These are phyloP conservation scores for Claviceps digitariae DNA, from an alignment of 2,329 filamentous ascomycete species.

Conservation along the genomic window DNA sequence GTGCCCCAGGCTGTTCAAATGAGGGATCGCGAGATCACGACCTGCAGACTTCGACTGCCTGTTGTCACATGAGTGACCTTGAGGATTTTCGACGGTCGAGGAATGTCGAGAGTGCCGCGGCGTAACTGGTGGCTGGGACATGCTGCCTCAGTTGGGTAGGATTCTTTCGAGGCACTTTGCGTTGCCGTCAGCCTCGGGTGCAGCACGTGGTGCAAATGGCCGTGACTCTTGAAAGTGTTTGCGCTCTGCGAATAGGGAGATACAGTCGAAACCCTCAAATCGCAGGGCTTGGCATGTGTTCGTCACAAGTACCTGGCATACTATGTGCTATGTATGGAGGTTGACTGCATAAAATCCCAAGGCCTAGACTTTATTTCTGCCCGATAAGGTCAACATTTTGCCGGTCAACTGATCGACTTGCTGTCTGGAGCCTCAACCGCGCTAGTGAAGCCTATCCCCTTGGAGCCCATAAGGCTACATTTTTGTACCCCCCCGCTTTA, in stretches of 20 bases:
- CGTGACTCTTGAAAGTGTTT: not conserved
- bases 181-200: not conserved
- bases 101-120: constrained; percentile 46
- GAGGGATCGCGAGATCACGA: constrained; percentile 35
- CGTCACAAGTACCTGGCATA: not conserved
- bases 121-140: constrained; percentile 19
- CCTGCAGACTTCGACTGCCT: constrained; percentile 38
- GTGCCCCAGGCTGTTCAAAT: constrained; percentile 34
- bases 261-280: not conserved
- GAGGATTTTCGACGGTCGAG: constrained; percentile 37
- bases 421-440: not conserved
- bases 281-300: not conserved
- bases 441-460: not conserved
- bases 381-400: not conserved
- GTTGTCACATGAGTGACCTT: constrained; percentile 31
- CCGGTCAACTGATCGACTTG: not conserved
- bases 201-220: not conserved
- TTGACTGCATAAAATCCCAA: not conserved
- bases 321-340: not conserved
- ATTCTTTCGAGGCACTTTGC: not conserved
- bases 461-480: too few species aligned
- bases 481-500: too few species aligned
- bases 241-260: not conserved
- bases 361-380: not conserved
- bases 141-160: not conserved